Evolutionary conservation across 108 stramenopile species (phyloP).

Genomic region (Halocafeteria seosinensis): DNA sequence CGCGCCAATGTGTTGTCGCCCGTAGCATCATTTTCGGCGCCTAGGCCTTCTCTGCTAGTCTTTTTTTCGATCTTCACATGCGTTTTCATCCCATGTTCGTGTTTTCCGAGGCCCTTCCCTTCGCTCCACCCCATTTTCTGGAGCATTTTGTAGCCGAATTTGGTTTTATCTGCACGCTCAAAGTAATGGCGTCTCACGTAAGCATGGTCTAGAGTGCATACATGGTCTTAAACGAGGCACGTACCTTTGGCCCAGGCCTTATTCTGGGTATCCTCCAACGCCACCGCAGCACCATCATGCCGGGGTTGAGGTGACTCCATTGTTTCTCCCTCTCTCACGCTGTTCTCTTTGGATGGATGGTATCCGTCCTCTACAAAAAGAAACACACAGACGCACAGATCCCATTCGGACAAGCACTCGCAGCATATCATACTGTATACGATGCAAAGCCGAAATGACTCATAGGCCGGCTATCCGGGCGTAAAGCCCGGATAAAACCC

Average conservation of each 20-base stretch:
- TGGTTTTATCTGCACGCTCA: neutral
- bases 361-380: too few species aligned
- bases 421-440: too few species aligned
- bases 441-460: too few species aligned
- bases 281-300: too few species aligned
- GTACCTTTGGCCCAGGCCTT: neutral
- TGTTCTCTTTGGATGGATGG: too few species aligned
- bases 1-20: neutral
- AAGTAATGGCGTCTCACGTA: neutral
- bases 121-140: constrained; percentile 47
- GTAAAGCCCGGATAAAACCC: too few species aligned
- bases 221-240: neutral
- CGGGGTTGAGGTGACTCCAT: too few species aligned
- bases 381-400: too few species aligned
- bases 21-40: neutral
- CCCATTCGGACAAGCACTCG: too few species aligned
- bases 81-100: constrained; percentile 26
- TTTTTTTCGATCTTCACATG: constrained; percentile 25
- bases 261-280: neutral
- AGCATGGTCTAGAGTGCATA: neutral
- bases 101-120: constrained; percentile 42
- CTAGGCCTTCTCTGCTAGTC: neutral
- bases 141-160: constrained; percentile 21
- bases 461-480: too few species aligned
- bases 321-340: too few species aligned